These are phyloP conservation scores for Francoa sonchifolia DNA, from an alignment of 441 rosid genomes.

Conservation along the genomic window DNA sequence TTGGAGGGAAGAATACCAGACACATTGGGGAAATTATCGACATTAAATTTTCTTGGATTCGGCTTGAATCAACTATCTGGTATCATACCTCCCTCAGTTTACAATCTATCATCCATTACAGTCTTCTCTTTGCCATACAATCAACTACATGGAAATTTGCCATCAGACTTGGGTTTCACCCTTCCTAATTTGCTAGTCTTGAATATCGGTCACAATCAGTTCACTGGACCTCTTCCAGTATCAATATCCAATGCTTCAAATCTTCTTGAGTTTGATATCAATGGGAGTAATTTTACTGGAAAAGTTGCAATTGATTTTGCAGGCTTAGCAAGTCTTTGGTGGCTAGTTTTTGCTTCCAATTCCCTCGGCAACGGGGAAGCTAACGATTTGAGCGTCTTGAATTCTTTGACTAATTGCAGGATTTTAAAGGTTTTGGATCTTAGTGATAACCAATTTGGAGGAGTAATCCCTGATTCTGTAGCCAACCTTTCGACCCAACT, in stretches of 20 bases:
- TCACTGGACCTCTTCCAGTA: slow-evolving; percentile 15
- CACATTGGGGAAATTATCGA: slow-evolving; percentile 7
- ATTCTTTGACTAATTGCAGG: slow-evolving; percentile 14
- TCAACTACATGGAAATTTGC: slow-evolving; percentile 13
- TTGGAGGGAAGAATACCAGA: slow-evolving; percentile 14
- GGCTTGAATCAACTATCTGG: slow-evolving; percentile 3
- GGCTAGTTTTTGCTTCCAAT: background rate
- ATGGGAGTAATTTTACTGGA: slow-evolving; percentile 1
- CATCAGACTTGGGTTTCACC: slow-evolving; percentile 5
- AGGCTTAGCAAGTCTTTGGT: background rate
- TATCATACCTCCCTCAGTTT: slow-evolving; percentile 17
- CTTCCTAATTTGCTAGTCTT: slow-evolving; percentile 9
- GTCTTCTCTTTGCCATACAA: background rate
- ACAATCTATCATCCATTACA: slow-evolving; percentile 14
- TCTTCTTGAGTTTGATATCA: background rate
- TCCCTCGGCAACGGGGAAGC: slow-evolving; percentile 11
- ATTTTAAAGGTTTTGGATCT: background rate
- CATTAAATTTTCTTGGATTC: background rate
- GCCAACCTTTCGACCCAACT: slow-evolving; percentile 12
- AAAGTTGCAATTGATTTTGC: slow-evolving; percentile 1
- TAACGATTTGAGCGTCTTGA: slow-evolving; percentile 14
- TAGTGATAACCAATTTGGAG: slow-evolving; percentile 5
- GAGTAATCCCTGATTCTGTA: slow-evolving; percentile 11
- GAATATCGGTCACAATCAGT: background rate
- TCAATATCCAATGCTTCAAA: slow-evolving; percentile 17